Conservation (phyloP, 78 protist genomes). For the Dictyostelium purpureum region DNA sequence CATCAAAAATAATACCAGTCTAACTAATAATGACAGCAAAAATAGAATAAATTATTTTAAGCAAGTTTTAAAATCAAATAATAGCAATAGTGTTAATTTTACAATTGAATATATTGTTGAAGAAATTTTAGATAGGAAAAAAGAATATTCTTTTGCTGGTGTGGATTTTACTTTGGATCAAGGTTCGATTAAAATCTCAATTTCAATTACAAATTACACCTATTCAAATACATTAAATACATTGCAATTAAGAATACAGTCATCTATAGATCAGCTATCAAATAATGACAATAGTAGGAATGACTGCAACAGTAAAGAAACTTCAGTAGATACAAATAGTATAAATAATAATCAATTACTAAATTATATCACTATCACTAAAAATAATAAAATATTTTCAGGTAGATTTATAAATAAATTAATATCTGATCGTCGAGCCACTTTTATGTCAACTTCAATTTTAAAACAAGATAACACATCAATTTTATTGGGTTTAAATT, state of each 20-base stretch:
- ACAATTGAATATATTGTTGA: background rate
- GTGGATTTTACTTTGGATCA: background rate
- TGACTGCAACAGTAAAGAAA: background rate
- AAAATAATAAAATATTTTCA: background rate
- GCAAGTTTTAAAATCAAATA: no score
- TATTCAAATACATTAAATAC: background rate
- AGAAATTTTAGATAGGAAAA: background rate
- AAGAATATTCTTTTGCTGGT: background rate
- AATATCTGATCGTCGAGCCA: conserved; percentile 18
- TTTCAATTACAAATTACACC: background rate
- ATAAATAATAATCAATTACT: background rate
- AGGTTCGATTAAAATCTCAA: background rate
- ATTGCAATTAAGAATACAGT: background rate
- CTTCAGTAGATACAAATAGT: background rate
- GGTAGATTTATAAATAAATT: background rate
- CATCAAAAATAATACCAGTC: no score
- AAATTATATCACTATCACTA: background rate
- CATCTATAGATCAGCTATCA: no score
- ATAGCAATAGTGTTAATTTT: no score
- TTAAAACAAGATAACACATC: background rate
- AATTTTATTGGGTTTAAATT: background rate
- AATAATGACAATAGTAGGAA: no score
- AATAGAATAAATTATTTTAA: no score
- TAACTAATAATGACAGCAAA: no score
- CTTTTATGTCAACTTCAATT: background rate